phyloP scores from a whole-genome alignment of 2,329 filamentous ascomycete species.

The Aspergillus alliaceus region DNA sequence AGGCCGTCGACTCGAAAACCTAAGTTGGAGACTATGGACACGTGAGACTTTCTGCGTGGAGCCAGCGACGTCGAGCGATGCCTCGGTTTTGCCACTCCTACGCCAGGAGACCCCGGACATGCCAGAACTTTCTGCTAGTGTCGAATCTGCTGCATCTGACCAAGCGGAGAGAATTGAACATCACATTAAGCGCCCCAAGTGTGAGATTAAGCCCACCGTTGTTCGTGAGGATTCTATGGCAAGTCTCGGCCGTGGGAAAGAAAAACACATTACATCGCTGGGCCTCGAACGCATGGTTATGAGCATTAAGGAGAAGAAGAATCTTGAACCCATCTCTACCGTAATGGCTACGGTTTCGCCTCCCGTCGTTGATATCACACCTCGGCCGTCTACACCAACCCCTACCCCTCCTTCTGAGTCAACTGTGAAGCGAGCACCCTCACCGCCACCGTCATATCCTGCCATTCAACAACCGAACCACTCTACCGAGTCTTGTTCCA shows the following conservation, averaged over 20 bases:
- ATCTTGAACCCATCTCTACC: slow-evolving; percentile 59
- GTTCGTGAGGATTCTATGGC: slow-evolving; percentile 56
- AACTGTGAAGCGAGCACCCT: slow-evolving; percentile 27
- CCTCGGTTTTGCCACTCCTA: slow-evolving; percentile 50
- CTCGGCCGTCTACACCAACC: slow-evolving; percentile 44
- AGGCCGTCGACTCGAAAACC: slow-evolving; percentile 86
- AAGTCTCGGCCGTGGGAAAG: slow-evolving; percentile 69
- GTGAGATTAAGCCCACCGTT: slow-evolving; percentile 60
- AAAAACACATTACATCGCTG: slow-evolving; percentile 88
- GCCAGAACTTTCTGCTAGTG: slow-evolving; percentile 73
- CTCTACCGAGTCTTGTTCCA: slow-evolving; percentile 62
- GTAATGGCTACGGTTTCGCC: slow-evolving; percentile 42
- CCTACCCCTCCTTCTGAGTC: slow-evolving; percentile 34
- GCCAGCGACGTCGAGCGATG: slow-evolving; percentile 53
- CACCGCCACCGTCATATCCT: slow-evolving; percentile 24
- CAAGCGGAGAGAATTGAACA: slow-evolving; percentile 55
- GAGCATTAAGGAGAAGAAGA: slow-evolving; percentile 82
- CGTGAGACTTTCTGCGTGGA: slow-evolving; percentile 89
- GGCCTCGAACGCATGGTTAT: slow-evolving; percentile 93
- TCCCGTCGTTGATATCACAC: slow-evolving; percentile 44
- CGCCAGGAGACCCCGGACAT: slow-evolving; percentile 53
- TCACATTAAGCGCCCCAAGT: slow-evolving; percentile 60
- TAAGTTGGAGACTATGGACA: slow-evolving; percentile 95
- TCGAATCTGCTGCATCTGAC: slow-evolving; percentile 69
- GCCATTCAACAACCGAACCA: slow-evolving; percentile 35